Percentiles rank a stretch among this genome's conserved stretches.
phyloP scores from a whole-genome alignment of 106 monocot genomes.

The Dendrobium huoshanense region DNA sequence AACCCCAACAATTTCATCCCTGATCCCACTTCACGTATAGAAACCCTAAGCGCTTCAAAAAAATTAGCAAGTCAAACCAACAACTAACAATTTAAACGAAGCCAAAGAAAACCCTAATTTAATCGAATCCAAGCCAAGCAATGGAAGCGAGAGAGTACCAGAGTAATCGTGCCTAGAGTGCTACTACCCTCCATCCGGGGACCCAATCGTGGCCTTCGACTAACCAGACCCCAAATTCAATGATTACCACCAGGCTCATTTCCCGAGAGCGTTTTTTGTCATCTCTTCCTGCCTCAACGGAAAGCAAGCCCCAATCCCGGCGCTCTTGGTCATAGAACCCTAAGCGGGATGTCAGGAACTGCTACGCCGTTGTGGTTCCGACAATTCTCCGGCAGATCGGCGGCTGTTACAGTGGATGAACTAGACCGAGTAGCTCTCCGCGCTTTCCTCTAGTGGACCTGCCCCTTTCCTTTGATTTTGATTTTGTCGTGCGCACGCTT shows the following conservation, averaged over 20 bases:
- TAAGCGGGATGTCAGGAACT: neutral
- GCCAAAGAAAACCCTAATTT: constrained; percentile 20
- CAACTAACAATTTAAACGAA: constrained; percentile 1
- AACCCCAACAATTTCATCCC: neutral
- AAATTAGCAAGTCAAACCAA: neutral
- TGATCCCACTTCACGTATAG: neutral
- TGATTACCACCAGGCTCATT: constrained; percentile 38
- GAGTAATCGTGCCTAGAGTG: constrained; percentile 30
- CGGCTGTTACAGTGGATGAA: too few relatives aligned
- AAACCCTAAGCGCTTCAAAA: constrained; percentile 5
- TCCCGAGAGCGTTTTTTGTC: constrained; percentile 15
- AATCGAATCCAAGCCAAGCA: neutral
- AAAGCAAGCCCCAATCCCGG: neutral
- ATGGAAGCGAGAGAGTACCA: constrained; percentile 8
- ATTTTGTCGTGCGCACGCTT: too few relatives aligned
- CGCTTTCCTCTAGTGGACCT: too few relatives aligned
- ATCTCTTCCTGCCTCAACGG: neutral
- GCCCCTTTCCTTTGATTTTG: too few relatives aligned
- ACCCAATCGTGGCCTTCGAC: constrained; percentile 41
- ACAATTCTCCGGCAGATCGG: constrained; percentile 4
- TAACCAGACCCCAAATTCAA: constrained; percentile 35
- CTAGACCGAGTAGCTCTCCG: too few relatives aligned
- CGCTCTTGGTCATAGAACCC: neutral
- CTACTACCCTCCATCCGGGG: constrained; percentile 81
- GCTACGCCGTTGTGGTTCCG: neutral